phyloP scores from a whole-genome alignment of 2,329 filamentous ascomycete genomes.

The Ophiostoma sp. region DNA sequence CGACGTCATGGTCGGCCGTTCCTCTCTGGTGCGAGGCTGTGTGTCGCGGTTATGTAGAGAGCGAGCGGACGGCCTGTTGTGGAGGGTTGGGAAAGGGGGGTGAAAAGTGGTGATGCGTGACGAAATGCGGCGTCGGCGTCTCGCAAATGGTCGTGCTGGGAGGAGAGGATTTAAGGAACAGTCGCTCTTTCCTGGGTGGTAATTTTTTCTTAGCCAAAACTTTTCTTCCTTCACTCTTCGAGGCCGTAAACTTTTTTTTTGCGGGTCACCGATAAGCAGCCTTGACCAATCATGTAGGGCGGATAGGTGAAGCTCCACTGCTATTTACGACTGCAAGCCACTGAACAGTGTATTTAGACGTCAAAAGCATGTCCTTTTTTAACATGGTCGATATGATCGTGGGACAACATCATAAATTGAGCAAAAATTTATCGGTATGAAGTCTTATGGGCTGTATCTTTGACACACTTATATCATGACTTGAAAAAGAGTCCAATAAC shows the following conservation, averaged over 20 bases:
- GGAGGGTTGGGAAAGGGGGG: not conserved
- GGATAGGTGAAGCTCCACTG: slow-evolving; percentile 16
- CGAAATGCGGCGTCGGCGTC: slow-evolving; percentile 21
- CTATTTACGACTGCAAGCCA: not conserved
- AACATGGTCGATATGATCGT: not conserved
- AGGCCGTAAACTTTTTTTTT: slow-evolving; percentile 20
- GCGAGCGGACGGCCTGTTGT: not conserved
- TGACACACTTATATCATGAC: not conserved
- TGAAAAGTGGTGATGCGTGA: not conserved
- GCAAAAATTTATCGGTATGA: not conserved
- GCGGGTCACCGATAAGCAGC: slow-evolving; percentile 25
- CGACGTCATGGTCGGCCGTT: slow-evolving; percentile 40
- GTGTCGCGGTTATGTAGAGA: not conserved
- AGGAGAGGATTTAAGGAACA: slow-evolving; percentile 1
- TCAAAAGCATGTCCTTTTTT: not conserved
- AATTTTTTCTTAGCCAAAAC: slow-evolving; percentile 21
- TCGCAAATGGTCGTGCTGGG: not conserved
- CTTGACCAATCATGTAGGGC: not conserved
- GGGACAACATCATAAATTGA: not conserved
- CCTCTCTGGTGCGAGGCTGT: not conserved
- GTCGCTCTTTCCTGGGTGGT: slow-evolving; percentile 13
- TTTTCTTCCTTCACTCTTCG: slow-evolving; percentile 20
- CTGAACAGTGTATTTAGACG: not conserved
- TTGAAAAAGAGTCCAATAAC: not conserved
- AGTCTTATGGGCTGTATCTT: not conserved